Percentiles rank a stretch among this genome's conserved stretches.
Evolutionary conservation across 495 filamentous ascomycete species (phyloP).

Genomic region (Apiosordaria backusii): DNA sequence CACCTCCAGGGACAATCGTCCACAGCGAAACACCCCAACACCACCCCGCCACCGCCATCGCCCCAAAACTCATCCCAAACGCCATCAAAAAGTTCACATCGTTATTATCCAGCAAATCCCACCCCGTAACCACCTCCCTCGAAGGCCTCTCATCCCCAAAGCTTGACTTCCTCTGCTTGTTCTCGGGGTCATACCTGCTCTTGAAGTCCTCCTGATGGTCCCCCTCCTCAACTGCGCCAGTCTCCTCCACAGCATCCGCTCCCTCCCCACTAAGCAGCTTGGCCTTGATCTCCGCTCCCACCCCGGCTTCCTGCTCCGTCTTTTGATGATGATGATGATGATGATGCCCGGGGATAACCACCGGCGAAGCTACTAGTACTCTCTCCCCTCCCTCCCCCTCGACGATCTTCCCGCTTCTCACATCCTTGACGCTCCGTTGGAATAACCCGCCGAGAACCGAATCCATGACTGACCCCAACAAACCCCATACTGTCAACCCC

Average conservation of each 20-base stretch:
- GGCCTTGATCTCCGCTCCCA: constrained; percentile 36
- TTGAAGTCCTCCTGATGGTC: constrained; percentile 23
- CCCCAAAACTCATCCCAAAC: constrained; percentile 68
- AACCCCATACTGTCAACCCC: constrained; percentile 65
- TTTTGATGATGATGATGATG: constrained; percentile 13
- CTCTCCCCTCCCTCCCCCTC: constrained; percentile 82
- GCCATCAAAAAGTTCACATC: constrained; percentile 92
- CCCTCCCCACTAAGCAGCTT: constrained; percentile 34
- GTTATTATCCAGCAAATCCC: constrained; percentile 86
- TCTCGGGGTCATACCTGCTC: constrained; percentile 39
- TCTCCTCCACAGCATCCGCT: constrained; percentile 35
- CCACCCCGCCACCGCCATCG: constrained; percentile 62
- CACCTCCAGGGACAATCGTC: constrained; percentile 29
- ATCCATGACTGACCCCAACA: constrained; percentile 77
- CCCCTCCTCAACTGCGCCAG: constrained; percentile 23
- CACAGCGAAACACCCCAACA: constrained; percentile 48
- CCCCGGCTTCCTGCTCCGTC: background rate
- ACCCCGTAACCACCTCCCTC: constrained; percentile 66
- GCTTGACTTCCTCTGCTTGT: constrained; percentile 45
- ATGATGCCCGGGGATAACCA: constrained; percentile 21
- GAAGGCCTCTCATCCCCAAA: constrained; percentile 60
- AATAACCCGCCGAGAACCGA: constrained; percentile 80
- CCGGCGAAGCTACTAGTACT: constrained; percentile 50
- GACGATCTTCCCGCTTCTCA: constrained; percentile 76
- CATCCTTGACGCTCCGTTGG: constrained; percentile 84